These are phyloP conservation scores for Teratosphaeria epicoccoides DNA, from an alignment of 2,329 filamentous ascomycete genomes.

Conservation along the genomic window DNA sequence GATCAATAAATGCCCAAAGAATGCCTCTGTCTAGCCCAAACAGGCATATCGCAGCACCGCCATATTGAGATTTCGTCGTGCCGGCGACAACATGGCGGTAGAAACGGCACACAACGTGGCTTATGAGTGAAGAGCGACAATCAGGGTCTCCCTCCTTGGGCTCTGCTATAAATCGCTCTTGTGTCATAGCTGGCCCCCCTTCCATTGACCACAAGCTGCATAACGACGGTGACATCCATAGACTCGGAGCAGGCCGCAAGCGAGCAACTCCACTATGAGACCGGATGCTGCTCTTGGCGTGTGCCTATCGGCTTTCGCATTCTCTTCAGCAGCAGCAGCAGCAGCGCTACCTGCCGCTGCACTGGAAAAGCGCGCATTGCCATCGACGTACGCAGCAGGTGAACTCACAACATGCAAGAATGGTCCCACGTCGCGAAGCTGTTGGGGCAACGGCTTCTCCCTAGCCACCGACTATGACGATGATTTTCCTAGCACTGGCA, in stretches of 20 bases:
- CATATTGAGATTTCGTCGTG: too few relatives aligned
- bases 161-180: too few relatives aligned
- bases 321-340: slow-evolving; percentile 2
- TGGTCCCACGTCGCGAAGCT: slow-evolving; percentile 29
- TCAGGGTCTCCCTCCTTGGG: too few relatives aligned
- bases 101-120: too few relatives aligned
- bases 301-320: slow-evolving; percentile 2
- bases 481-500: slow-evolving; percentile 33
- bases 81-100: too few relatives aligned
- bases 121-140: too few relatives aligned
- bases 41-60: too few relatives aligned
- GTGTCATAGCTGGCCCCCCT: too few relatives aligned
- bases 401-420: slow-evolving; percentile 30
- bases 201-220: neutral
- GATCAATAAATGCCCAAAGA: too few relatives aligned
- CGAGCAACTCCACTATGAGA: neutral
- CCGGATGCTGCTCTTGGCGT: neutral
- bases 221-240: too few relatives aligned
- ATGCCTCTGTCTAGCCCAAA: too few relatives aligned
- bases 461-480: slow-evolving; percentile 36
- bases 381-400: neutral
- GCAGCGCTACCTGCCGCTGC: slow-evolving; percentile 1
- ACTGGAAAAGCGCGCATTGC: neutral
- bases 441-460: slow-evolving; percentile 35
- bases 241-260: too few relatives aligned